Percentiles rank a stretch among this genome's conserved stretches.
phyloP scores from a whole-genome alignment of 257 asterid genomes.

The Thymus quinquecostatus region DNA sequence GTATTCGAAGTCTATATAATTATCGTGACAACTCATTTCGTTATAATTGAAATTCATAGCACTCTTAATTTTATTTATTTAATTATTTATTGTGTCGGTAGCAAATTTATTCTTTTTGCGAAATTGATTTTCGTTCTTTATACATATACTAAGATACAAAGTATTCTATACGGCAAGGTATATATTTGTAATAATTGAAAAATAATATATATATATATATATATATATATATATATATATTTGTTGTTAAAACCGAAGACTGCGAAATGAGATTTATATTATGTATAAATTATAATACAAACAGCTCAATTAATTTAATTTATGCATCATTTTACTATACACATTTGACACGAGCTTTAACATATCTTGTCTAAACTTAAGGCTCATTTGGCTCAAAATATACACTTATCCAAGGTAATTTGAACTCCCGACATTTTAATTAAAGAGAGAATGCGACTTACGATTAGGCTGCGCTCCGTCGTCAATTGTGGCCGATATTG shows the following conservation, averaged over 20 bases:
- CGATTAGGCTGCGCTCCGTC: too few relatives aligned
- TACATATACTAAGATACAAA: background rate
- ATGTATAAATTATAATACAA: too few relatives aligned
- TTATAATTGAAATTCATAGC: conserved; percentile 9
- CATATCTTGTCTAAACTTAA: too few relatives aligned
- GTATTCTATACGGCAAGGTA: background rate
- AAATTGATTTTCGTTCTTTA: background rate
- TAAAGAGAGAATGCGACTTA: too few relatives aligned
- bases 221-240: too few relatives aligned
- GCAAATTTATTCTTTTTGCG: background rate
- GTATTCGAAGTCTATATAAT: background rate
- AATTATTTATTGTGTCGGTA: conserved; percentile 17
- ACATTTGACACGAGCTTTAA: too few relatives aligned
- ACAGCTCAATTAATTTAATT: background rate
- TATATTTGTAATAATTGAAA: background rate
- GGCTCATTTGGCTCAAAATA: too few relatives aligned
- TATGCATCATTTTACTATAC: background rate
- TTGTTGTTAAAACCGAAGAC: background rate
- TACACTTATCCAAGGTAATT: too few relatives aligned
- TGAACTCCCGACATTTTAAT: too few relatives aligned
- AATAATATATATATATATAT: too few relatives aligned
- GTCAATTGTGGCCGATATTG: too few relatives aligned
- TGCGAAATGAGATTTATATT: background rate
- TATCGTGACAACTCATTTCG: conserved; percentile 1
- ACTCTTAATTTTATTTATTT: too few relatives aligned